Evolutionary conservation across 139 green algal genomes (phyloP).

Genomic region (Limnomonas spitsbergensis): DNA sequence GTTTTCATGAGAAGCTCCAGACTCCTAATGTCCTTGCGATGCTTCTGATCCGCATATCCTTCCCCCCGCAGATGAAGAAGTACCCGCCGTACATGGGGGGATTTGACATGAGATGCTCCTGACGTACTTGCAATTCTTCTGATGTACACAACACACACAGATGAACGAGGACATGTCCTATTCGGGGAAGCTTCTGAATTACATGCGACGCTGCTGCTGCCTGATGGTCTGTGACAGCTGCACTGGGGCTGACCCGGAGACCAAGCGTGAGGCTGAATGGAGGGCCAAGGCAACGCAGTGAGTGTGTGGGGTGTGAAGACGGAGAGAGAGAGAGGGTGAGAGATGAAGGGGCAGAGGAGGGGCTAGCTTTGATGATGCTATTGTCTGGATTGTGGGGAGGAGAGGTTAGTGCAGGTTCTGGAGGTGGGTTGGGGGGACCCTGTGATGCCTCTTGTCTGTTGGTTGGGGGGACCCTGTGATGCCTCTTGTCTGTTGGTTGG

Average conservation of each 20-base stretch:
- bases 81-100: conserved; percentile 49
- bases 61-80: conserved; percentile 54
- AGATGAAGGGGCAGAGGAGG: too few species aligned
- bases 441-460: too few species aligned
- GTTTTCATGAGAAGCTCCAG: too few species aligned
- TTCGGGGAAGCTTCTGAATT: conserved; percentile 49
- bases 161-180: conserved; percentile 53
- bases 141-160: too few species aligned
- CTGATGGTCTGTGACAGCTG: conserved; percentile 43
- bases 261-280: not conserved
- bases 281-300: not conserved
- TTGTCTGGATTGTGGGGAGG: too few species aligned
- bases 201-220: conserved; percentile 53
- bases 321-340: not conserved
- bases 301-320: not conserved
- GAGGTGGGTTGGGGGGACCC: too few species aligned
- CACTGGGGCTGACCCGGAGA: conserved; percentile 31
- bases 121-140: conserved; percentile 48
- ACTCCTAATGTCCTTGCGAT: too few species aligned
- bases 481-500: not conserved
- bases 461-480: too few species aligned
- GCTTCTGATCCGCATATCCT: too few species aligned
- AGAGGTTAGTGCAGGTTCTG: too few species aligned
- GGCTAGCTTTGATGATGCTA: too few species aligned
- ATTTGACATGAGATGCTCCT: conserved; percentile 58